Evolutionary conservation across 2,329 filamentous ascomycete genomes (phyloP), one percentile per base, ranked within the genome.

Genomic region (Chaetomium olivaceum): DNA sequence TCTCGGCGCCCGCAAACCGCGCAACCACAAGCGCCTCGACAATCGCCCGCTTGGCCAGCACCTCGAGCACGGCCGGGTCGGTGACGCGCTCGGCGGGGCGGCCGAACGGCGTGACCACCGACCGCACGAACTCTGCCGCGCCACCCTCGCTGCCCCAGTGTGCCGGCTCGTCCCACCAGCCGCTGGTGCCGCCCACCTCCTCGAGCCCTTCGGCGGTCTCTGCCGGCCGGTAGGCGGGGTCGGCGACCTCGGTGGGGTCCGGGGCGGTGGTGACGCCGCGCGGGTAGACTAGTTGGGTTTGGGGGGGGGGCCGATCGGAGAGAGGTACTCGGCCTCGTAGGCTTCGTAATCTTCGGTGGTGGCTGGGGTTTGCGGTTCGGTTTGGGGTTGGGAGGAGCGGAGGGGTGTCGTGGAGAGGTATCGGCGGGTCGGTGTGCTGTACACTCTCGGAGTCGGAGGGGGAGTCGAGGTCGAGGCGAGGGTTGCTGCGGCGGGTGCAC

Each of bases 111-210:
- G 12, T 11, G 6, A 46, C 48, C 27, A 48, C 43, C n/a, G 25
- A 12, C 12, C 25, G 43, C 23, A 66, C 61, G 33, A 31, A 57
- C 19, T 23, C 9, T 8, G 50, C 29, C 27, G 31, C 33, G 29
- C 62, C 65, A 39, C 50, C 54, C 19, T 56, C 54, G 59, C 27
- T 46, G 56, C 77, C 77, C 83, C 85, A 87, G 71, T 86, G 79
- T n/a, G 78, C 77, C n/a, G 77, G 75, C 60, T 78, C 74, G 8
- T 85, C 79, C 84, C 85, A 88, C 85, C 84, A 88, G 29, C 75
- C 76, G 39, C 76, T 76, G 46, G 85, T 66, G 1, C 80, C 77
- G 50, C 80, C 80, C 14, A 86, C 79, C 58, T 80, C 76, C 67
- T 82, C 80, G 2, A 87, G 77, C 0, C 77, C 82, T 0, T 79